Evolutionary conservation across 352 stramenopile genomes (phyloP).

Genomic region (Pythium coloratum): DNA sequence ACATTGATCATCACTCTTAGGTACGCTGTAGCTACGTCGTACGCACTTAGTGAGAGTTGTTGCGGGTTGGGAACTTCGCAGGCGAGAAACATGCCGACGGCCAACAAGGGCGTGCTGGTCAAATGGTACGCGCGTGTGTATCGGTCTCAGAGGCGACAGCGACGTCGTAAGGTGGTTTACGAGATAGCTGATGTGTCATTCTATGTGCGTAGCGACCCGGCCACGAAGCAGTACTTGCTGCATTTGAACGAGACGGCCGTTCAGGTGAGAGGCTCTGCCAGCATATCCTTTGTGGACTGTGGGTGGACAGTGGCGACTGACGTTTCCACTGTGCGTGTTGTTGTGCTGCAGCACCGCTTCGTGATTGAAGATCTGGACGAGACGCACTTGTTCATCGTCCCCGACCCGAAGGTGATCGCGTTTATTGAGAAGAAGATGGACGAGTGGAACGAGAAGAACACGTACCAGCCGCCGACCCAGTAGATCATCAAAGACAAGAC

Average conservation of each 20-base stretch:
- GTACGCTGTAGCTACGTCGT: background rate
- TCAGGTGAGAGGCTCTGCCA: conserved; percentile 39
- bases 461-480: conserved; percentile 77
- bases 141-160: background rate
- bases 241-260: conserved; percentile 84
- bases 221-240: conserved; percentile 86
- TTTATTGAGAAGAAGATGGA: conserved; percentile 91
- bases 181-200: conserved; percentile 10
- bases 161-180: background rate
- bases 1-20: conserved; percentile 20
- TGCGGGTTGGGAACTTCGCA: conserved; percentile 1
- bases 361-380: conserved; percentile 88
- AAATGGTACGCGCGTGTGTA: conserved; percentile 56
- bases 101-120: conserved; percentile 83
- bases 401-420: conserved; percentile 73
- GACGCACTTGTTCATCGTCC: conserved; percentile 85
- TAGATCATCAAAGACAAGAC: conserved; percentile 19
- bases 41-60: conserved; percentile 10
- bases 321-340: background rate
- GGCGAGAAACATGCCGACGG: conserved; percentile 57
- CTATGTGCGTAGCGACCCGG: conserved; percentile 52
- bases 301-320: background rate
- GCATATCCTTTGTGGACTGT: background rate
- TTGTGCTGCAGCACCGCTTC: conserved; percentile 60
- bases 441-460: conserved; percentile 89